Percentiles rank a stretch among this genome's conserved stretches.
Evolutionary conservation across 306 rosid species (phyloP).

Genomic region (Quercus alba): DNA sequence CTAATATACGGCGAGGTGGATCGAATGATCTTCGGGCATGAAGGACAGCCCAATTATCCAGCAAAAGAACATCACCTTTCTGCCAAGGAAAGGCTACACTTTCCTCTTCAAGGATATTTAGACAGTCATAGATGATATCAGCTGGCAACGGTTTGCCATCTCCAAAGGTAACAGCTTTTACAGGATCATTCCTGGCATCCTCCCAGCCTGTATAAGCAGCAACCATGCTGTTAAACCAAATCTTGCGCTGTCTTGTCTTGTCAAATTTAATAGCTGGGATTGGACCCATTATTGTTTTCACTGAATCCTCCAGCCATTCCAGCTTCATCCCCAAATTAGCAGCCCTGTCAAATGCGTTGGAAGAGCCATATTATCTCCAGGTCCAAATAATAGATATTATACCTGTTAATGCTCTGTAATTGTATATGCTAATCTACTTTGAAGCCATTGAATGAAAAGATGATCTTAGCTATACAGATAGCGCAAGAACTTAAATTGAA

Average conservation of each 20-base stretch:
- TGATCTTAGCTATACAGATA: too few species aligned
- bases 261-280: conserved; percentile 70
- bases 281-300: conserved; percentile 79
- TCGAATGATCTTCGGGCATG: conserved; percentile 65
- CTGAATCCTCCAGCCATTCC: conserved; percentile 81
- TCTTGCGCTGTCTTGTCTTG: conserved; percentile 53
- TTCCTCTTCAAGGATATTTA: conserved; percentile 69
- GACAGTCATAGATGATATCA: too few species aligned
- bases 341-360: conserved; percentile 44
- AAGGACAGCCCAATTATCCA: conserved; percentile 85
- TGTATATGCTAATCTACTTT: too few species aligned
- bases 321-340: conserved; percentile 75
- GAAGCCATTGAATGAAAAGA: too few species aligned
- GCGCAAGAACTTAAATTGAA: too few species aligned
- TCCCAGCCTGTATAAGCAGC: conserved; percentile 70
- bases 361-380: neutral
- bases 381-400: neutral
- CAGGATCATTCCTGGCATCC: too few species aligned
- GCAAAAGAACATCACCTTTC: conserved; percentile 67
- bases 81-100: conserved; percentile 63
- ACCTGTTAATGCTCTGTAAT: neutral
- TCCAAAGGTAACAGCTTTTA: too few species aligned
- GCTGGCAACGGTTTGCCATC: too few species aligned
- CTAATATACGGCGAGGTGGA: conserved; percentile 65
- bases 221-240: conserved; percentile 93